Conservation (phyloP, 768 basidiomycete genomes). For the Lentinula sp. region DNA sequence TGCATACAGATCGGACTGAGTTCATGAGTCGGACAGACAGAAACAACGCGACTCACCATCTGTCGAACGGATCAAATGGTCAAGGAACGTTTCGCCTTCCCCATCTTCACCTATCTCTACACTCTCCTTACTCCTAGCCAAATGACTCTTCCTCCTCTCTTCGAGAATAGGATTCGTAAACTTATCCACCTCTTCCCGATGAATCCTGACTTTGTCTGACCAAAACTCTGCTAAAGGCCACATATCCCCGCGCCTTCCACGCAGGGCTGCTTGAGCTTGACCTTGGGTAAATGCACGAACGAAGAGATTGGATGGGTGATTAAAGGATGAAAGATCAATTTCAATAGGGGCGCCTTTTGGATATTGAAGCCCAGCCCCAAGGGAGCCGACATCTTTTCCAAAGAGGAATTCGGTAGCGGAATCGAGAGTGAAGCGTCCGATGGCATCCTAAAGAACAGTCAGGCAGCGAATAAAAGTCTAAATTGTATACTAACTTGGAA, state of each 20-base stretch:
- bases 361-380: constrained; percentile 41
- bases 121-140: background rate
- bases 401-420: constrained; percentile 56
- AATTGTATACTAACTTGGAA: constrained; percentile 35
- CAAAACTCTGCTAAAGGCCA: constrained; percentile 54
- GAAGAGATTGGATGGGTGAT: constrained; percentile 34
- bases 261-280: constrained; percentile 31
- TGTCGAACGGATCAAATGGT: constrained; percentile 47
- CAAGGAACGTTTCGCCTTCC: constrained; percentile 40
- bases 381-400: constrained; percentile 37
- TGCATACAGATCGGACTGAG: background rate
- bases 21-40: too few species aligned
- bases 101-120: constrained; percentile 17
- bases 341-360: constrained; percentile 25
- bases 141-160: constrained; percentile 27
- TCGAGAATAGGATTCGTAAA: constrained; percentile 49
- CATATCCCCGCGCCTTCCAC: constrained; percentile 31
- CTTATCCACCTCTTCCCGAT: constrained; percentile 39
- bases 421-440: constrained; percentile 53
- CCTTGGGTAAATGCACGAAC: constrained; percentile 43
- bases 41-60: constrained; percentile 31
- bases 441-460: constrained; percentile 33
- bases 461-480: background rate
- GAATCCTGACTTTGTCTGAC: constrained; percentile 36
- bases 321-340: constrained; percentile 9